Evolutionary conservation across 1,284 basidiomycete genomes (phyloP).

Genomic region (Cutaneotrichosporon mucoides): DNA sequence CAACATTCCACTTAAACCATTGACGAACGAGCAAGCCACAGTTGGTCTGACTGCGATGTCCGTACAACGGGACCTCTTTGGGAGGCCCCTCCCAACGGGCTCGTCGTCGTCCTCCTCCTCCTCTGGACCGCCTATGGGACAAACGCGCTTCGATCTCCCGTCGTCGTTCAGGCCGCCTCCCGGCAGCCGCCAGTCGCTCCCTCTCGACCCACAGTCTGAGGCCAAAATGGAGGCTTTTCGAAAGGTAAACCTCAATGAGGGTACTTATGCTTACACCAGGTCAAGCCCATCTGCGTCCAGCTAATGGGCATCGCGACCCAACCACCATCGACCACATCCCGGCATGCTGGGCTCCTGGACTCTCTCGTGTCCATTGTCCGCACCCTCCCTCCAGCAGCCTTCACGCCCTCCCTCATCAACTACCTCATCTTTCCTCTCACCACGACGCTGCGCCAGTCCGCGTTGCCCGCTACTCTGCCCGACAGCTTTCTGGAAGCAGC

Average conservation of each 20-base stretch:
- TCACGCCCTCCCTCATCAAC: constrained; percentile 65
- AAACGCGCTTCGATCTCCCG: not conserved
- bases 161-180: not conserved
- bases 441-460: constrained; percentile 65
- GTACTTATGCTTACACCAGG: constrained; percentile 50
- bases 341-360: constrained; percentile 56
- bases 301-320: constrained; percentile 64
- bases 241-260: constrained; percentile 20
- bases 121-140: not conserved
- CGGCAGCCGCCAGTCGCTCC: not conserved
- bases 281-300: constrained; percentile 73
- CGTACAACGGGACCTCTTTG: constrained; percentile 18
- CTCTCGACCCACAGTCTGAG: not conserved
- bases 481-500: constrained; percentile 73
- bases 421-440: constrained; percentile 85
- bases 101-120: not conserved
- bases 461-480: constrained; percentile 62
- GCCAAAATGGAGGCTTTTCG: constrained; percentile 39
- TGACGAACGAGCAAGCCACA: not conserved
- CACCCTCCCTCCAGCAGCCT: constrained; percentile 49
- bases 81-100: constrained; percentile 11
- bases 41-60: constrained; percentile 2
- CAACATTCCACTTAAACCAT: not conserved
- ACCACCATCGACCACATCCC: constrained; percentile 55
- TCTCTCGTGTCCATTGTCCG: constrained; percentile 55